Conservation (phyloP, 352 stramenopile genomes). For the Thraustochytrium striatum region DNA sequence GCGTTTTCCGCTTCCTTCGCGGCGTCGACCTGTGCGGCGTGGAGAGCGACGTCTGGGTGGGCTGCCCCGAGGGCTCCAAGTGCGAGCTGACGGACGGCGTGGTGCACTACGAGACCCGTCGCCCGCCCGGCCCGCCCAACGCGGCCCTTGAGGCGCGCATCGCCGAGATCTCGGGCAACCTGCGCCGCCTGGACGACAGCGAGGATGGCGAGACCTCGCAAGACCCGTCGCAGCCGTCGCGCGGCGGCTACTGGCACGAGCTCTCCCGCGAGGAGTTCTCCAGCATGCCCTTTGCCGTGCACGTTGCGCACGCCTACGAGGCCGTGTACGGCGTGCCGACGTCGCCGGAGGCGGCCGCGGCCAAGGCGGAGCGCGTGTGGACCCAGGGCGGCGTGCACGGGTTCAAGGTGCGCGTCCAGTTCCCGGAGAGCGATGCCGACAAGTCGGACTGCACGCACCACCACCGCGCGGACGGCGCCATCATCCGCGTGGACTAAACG, state of each 20-base stretch:
- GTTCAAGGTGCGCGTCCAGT: constrained; percentile 46
- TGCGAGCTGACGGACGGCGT: constrained; percentile 43
- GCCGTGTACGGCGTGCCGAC: constrained; percentile 20
- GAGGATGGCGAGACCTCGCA: not conserved
- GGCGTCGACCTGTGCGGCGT: constrained; percentile 64
- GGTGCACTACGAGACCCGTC: not conserved
- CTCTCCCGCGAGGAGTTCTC: constrained; percentile 3
- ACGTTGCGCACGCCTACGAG: constrained; percentile 46
- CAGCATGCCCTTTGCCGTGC: not conserved
- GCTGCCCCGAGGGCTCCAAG: constrained; percentile 30
- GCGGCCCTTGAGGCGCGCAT: not conserved
- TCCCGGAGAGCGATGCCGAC: too few relatives aligned
- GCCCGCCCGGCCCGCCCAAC: not conserved
- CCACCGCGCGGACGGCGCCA: too few relatives aligned
- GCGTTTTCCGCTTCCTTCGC: constrained; percentile 84
- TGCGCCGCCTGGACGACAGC: not conserved
- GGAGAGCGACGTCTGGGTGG: constrained; percentile 38
- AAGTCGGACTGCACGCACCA: too few relatives aligned
- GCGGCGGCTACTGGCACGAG: constrained; percentile 46
- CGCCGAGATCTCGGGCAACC: not conserved
- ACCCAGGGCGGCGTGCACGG: constrained; percentile 36
- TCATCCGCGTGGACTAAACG: too few relatives aligned
- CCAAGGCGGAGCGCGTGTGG: not conserved
- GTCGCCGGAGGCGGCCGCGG: not conserved
- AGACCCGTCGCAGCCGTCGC: not conserved